Evolutionary conservation across 768 basidiomycete species (phyloP).

Genomic region (Psilocybe cyanescens): DNA sequence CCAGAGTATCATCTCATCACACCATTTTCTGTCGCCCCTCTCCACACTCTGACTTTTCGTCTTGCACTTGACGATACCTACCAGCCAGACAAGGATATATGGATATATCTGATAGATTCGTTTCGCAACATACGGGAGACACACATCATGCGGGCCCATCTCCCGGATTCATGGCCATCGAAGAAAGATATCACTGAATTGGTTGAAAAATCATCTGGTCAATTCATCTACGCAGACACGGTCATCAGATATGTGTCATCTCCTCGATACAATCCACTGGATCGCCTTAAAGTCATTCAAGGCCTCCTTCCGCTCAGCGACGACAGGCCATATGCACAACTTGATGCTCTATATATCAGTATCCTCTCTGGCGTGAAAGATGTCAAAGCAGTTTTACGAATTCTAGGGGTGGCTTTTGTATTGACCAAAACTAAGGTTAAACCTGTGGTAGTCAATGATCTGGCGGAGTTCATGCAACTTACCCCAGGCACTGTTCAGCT

Average conservation of each 20-base stretch:
- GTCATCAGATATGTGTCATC: conserved; percentile 12
- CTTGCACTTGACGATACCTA: conserved; percentile 9
- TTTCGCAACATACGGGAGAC: background rate
- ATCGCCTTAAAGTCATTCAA: conserved; percentile 1
- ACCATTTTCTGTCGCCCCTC: background rate
- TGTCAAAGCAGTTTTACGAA: background rate
- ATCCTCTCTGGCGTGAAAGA: conserved; percentile 11
- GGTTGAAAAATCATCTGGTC: conserved; percentile 6
- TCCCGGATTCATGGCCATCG: conserved; percentile 3
- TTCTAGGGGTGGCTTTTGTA: background rate
- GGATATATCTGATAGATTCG: background rate
- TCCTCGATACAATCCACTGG: background rate
- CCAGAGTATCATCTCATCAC: conserved; percentile 6
- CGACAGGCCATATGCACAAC: conserved; percentile 10
- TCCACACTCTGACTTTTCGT: background rate
- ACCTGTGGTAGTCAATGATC: no score
- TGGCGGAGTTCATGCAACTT: no score
- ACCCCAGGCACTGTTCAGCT: no score
- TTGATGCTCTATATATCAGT: conserved; percentile 10
- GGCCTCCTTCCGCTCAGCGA: background rate
- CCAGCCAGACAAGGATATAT: conserved; percentile 5
- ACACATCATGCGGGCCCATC: background rate
- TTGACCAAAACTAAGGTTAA: no score
- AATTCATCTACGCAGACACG: background rate
- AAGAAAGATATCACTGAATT: conserved; percentile 1